Percentiles rank a stretch among this genome's conserved stretches.
Evolutionary conservation across 192 early-diverging fungal species (phyloP).

Genomic region (Spinellus fusiger): DNA sequence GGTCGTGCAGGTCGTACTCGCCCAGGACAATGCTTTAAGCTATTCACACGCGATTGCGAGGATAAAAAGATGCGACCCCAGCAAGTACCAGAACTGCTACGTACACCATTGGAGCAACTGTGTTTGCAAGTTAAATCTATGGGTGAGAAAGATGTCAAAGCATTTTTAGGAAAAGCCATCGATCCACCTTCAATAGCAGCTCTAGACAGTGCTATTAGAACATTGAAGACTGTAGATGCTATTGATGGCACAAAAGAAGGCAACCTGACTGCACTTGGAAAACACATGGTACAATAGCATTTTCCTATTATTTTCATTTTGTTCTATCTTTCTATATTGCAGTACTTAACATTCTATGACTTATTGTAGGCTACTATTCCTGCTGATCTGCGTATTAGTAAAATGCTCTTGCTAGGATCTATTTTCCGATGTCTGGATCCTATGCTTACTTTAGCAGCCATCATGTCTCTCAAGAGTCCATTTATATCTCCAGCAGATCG

Average conservation of each 20-base stretch:
- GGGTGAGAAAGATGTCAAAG: slow-evolving; percentile 50
- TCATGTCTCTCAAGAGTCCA: slow-evolving; percentile 54
- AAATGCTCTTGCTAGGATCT: slow-evolving; percentile 70
- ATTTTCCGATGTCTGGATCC: slow-evolving; percentile 70
- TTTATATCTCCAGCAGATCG: slow-evolving; percentile 43
- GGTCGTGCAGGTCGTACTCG: slow-evolving; percentile 81
- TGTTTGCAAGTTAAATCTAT: slow-evolving; percentile 66
- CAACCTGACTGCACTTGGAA: slow-evolving; percentile 63
- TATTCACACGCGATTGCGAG: slow-evolving; percentile 49
- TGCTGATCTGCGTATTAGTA: slow-evolving; percentile 71
- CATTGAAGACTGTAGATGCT: slow-evolving; percentile 59
- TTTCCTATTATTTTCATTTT: not conserved
- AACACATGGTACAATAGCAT: slow-evolving; percentile 39
- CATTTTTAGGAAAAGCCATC: slow-evolving; percentile 52
- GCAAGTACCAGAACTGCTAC: slow-evolving; percentile 69
- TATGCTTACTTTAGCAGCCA: slow-evolving; percentile 59
- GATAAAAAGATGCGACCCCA: slow-evolving; percentile 48
- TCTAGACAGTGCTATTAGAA: slow-evolving; percentile 48
- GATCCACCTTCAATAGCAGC: slow-evolving; percentile 59
- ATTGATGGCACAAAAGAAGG: slow-evolving; percentile 35
- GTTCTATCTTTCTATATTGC: not conserved
- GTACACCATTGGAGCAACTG: slow-evolving; percentile 80
- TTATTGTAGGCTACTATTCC: slow-evolving; percentile 53
- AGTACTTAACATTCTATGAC: not conserved
- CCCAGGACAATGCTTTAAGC: slow-evolving; percentile 67